Base-by-base conservation (phyloP, 148 eudicot species). In the Rhododendron simsii region DNA sequence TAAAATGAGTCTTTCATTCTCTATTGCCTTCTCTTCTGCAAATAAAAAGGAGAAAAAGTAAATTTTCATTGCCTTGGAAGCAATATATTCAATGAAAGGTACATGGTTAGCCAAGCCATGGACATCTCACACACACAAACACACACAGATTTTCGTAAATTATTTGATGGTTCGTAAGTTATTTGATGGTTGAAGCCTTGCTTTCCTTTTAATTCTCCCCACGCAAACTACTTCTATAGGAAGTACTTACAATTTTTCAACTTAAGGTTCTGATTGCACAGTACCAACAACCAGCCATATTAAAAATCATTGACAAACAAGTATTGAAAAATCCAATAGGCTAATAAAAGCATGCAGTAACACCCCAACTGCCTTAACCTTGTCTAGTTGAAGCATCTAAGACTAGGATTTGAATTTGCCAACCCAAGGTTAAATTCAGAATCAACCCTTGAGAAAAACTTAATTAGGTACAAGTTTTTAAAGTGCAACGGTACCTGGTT, bases 131-230 rank as follows among this genome's bases (percentile, higher is more conserved):
- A 20, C 50, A 67, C 33, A 45, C 48, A 7, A 7, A 7, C 48
- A 45, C 48, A 41, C 45, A 41, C 7, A 7, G 7, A 41, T 41
- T n/a, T 6, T 26, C 30, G 28, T 1, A 69, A 28, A 4, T 11
- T 8, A 69, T 7, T 69, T 21, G 16, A 26, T 2, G 2, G 75
- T 6, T 26, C 30, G 28, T 1, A 69, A 28, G 14, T 11, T 8
- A 69, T 7, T 69, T 21, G 16, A 26, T 2, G 2, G 75, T 69
- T 26, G 33, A 39, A 41, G 14, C 37, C 28, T 55, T 55, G 83
- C 83, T 81, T 33, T 33, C 37, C 37, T 55, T 81, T 12, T 35
- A 81, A 80, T 8, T 61, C 84, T 82, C 84, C 61, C 9, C 84
- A 59, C 21, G 16, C 74, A 16, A 81, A 20, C 11, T 7, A 7